These are phyloP conservation scores for Gymnopus androsaceus DNA, from an alignment of 1,284 basidiomycete species.

Conservation along the genomic window DNA sequence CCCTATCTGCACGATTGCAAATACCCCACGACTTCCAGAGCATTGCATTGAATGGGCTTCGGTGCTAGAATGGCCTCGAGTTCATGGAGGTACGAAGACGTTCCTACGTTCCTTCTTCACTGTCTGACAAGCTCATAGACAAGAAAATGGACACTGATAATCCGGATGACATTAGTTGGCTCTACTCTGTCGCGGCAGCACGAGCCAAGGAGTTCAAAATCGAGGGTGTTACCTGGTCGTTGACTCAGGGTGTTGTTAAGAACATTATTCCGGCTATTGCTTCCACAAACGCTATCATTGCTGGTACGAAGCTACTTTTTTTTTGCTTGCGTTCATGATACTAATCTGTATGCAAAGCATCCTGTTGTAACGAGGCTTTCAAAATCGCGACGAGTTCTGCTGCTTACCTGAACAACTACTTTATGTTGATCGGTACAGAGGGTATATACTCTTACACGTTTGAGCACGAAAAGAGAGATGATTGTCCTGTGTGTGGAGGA, in stretches of 20 bases:
- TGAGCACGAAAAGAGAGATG: slow-evolving; percentile 87
- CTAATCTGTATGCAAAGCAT: slow-evolving; percentile 55
- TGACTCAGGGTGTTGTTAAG: slow-evolving; percentile 99
- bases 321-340: not conserved
- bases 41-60: slow-evolving; percentile 99
- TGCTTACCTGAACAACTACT: slow-evolving; percentile 96
- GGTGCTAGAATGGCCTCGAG: slow-evolving; percentile 96
- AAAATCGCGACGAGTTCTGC: slow-evolving; percentile 97
- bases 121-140: slow-evolving; percentile 49
- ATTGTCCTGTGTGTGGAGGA: slow-evolving; percentile 98
- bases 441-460: slow-evolving; percentile 98
- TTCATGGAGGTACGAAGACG: slow-evolving; percentile 71
- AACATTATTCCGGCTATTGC: slow-evolving; percentile 99
- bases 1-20: slow-evolving; percentile 99
- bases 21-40: slow-evolving; percentile 96
- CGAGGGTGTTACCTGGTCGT: slow-evolving; percentile 95
- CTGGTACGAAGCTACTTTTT: slow-evolving; percentile 52
- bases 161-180: slow-evolving; percentile 95
- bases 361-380: slow-evolving; percentile 99
- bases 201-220: slow-evolving; percentile 95
- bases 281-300: slow-evolving; percentile 94
- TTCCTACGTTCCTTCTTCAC: not conserved
- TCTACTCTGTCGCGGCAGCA: slow-evolving; percentile 77
- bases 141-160: slow-evolving; percentile 96
- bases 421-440: slow-evolving; percentile 96